A percentile compares a stretch with the other conserved stretches of the same genome.
These are phyloP conservation scores for Pluteus cervinus DNA, from an alignment of 768 basidiomycete genomes.

Conservation along the genomic window DNA sequence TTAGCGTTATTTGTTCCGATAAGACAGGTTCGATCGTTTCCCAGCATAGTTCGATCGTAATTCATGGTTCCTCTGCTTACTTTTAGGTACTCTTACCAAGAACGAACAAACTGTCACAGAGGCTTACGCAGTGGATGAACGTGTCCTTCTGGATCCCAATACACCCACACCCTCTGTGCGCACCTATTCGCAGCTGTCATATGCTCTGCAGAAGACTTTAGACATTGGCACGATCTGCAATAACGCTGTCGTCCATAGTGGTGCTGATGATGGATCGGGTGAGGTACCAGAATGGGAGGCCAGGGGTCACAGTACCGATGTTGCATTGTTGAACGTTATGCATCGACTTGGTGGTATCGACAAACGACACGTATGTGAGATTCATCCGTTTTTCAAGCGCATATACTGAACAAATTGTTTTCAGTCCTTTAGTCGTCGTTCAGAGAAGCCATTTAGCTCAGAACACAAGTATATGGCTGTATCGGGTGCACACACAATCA, in stretches of 20 bases:
- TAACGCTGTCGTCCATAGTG: too few species aligned
- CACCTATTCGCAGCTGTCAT: conserved; percentile 38
- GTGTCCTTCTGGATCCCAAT: conserved; percentile 55
- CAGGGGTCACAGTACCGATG: conserved; percentile 95
- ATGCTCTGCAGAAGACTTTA: conserved; percentile 68
- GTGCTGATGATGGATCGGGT: too few species aligned
- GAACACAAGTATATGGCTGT: conserved; percentile 94
- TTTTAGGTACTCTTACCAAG: conserved; percentile 83
- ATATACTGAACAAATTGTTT: conserved; percentile 3
- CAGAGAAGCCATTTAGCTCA: conserved; percentile 87
- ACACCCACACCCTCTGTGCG: too few species aligned
- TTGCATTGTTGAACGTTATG: conserved; percentile 81
- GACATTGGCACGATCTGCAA: conserved; percentile 89
- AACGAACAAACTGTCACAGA: conserved; percentile 96
- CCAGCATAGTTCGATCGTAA: not conserved
- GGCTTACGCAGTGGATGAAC: conserved; percentile 83
- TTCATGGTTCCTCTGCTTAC: conserved; percentile 6
- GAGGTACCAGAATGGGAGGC: conserved; percentile 60
- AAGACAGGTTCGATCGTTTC: conserved; percentile 66
- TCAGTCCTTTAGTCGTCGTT: conserved; percentile 63
- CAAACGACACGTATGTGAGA: conserved; percentile 54
- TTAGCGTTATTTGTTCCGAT: conserved; percentile 97
- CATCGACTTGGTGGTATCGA: conserved; percentile 62
- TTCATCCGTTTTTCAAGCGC: not conserved
- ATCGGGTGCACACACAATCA: conserved; percentile 58